Base-by-base conservation (phyloP, 78 protist genomes). In the Dictyostelium discoideum region DNA sequence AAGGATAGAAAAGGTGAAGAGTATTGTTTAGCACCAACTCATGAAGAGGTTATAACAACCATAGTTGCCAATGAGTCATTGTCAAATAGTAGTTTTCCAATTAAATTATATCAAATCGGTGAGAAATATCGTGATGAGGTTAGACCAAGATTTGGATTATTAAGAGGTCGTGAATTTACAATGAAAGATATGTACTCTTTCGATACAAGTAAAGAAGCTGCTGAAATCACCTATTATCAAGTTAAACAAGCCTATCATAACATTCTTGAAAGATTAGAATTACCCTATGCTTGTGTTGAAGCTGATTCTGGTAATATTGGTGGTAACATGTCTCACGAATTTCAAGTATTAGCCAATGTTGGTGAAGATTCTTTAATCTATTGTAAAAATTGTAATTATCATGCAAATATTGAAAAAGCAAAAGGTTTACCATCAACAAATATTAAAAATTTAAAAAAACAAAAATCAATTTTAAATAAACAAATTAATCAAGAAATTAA, bases 171-270 rank as follows among this genome's bases (percentile, higher is more conserved):
- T 14, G 99, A 98, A 80, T 98, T 98, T 63, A 14, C 92, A 37
- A 98, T 98, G 99, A 98, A 98, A 60, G 99, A 98, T 72, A 79
- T 97, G 97, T 98, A 98, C 57, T 77, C 98, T 24, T 98, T 98
- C 32, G 98, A 98, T 81, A 16, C 16, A 10, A 50, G 92, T 3
- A 24, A n/a, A 39, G 96, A 40, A 13, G 87, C 44, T 11, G 98
- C 98, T 14, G 63, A 26, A 18, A 44, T 32, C 2, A 94, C 98
- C n/a, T 97, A 96, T 32, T 83, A 85, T 24, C 77, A 76, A 26
- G 92, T 96, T 18, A 83, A 79, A 11, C 84, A 32, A 14, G 88
- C 97, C 18, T 98, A 98, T 48, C 86, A 57, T n/a, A 60, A 74
- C 11, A 93, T 98, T 7, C 67, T 98, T 5, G 54, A 82, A n/a